These are phyloP conservation scores for barrel medic (Medicago truncatula) DNA, from an alignment of 306 rosid species.

Conservation along the genomic window DNA sequence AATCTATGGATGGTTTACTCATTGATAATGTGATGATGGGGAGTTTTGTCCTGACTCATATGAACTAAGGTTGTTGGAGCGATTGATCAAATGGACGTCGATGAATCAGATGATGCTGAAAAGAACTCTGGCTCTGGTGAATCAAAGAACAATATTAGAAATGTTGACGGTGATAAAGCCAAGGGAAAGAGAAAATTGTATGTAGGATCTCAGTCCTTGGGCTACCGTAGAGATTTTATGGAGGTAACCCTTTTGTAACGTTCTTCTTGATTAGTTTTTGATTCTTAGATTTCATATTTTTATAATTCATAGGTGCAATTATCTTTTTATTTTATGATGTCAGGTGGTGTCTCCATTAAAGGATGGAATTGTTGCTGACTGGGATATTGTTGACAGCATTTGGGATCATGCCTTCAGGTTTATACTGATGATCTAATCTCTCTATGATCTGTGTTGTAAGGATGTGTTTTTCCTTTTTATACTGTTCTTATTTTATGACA, in stretches of 20 bases:
- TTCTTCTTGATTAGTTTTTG: conserved; percentile 20
- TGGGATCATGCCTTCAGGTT: conserved; percentile 99
- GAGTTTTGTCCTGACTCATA: conserved; percentile 30
- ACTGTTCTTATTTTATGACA: conserved; percentile 15
- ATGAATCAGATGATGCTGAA: conserved; percentile 69
- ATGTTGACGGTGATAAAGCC: conserved; percentile 71
- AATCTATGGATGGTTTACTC: conserved; percentile 12
- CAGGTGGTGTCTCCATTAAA: conserved; percentile 86
- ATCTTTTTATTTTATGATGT: conserved; percentile 33
- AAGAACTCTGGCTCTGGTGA: conserved; percentile 71
- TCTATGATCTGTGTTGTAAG: conserved; percentile 2
- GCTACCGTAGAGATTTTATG: conserved; percentile 91
- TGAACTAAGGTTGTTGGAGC: conserved; percentile 83
- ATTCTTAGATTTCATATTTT: neutral
- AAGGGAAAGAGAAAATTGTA: conserved; percentile 84
- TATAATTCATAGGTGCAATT: neutral
- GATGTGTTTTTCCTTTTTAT: neutral
- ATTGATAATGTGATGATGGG: neutral
- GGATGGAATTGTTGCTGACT: conserved; percentile 92
- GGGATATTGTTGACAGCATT: conserved; percentile 96
- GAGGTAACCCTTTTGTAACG: conserved; percentile 62
- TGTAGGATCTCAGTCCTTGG: conserved; percentile 92
- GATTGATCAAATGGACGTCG: conserved; percentile 91
- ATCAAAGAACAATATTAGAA: conserved; percentile 54
- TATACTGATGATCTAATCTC: conserved; percentile 33